Conservation (phyloP, 2,329 filamentous ascomycete genomes). For the Coniochaeta hoffmannii region DNA sequence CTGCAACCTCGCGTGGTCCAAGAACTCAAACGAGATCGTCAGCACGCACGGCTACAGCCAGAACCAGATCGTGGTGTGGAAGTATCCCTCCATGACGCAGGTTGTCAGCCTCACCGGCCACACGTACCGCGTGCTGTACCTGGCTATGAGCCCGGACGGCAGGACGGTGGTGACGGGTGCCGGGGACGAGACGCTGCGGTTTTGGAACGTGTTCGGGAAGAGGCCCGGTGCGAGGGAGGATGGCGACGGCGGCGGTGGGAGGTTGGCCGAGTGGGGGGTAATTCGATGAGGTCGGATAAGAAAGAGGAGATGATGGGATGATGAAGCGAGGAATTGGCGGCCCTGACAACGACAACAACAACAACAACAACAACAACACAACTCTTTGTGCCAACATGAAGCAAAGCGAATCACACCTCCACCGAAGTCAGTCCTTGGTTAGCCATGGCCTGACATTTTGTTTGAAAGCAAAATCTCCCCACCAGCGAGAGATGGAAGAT, state of each 20-base stretch:
- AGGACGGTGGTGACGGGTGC: constrained; percentile 91
- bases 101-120: constrained; percentile 93
- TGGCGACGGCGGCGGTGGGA: constrained; percentile 34
- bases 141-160: constrained; percentile 96
- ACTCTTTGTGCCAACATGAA: constrained; percentile 3
- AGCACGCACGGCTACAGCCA: constrained; percentile 96
- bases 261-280: constrained; percentile 72
- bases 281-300: constrained; percentile 50
- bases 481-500: not conserved
- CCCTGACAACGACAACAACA: constrained; percentile 1
- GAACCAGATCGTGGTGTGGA: constrained; percentile 99
- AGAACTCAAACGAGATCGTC: constrained; percentile 96
- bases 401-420: not conserved
- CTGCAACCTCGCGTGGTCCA: constrained; percentile 97
- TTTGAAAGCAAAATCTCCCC: not conserved
- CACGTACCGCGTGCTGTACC: constrained; percentile 90
- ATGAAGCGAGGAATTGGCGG: no score
- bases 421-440: not conserved
- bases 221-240: constrained; percentile 57
- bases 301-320: not conserved
- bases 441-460: not conserved
- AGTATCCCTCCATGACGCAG: constrained; percentile 97
- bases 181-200: constrained; percentile 89
- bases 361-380: constrained; percentile 1
- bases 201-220: constrained; percentile 93